Percentiles rank a stretch among this genome's conserved stretches.
phyloP scores from a whole-genome alignment of 176 grass and related monocot genomes.

The Microstegium vimineum region DNA sequence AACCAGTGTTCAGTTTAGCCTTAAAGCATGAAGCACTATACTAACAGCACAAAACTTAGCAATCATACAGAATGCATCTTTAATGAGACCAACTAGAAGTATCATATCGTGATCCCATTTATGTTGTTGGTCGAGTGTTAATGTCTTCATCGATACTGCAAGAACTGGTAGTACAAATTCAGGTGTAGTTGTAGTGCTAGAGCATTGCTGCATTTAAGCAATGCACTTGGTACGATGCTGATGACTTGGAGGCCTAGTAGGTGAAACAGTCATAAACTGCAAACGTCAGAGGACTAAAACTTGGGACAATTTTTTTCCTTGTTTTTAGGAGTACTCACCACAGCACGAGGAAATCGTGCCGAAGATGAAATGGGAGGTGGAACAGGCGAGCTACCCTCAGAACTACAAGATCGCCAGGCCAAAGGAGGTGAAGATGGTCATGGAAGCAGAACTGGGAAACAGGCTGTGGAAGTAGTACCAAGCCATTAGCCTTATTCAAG shows the following conservation, averaged over 20 bases:
- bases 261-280: neutral
- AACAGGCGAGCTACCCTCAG: slow-evolving; percentile 6
- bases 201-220: neutral
- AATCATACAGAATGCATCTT: neutral
- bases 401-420: slow-evolving; percentile 19
- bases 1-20: neutral
- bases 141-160: neutral
- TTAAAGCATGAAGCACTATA: neutral
- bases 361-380: slow-evolving; percentile 4
- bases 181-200: neutral
- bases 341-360: slow-evolving; percentile 31
- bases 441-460: slow-evolving; percentile 13
- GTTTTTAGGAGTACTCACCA: slow-evolving; percentile 33
- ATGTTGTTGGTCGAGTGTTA: slow-evolving; percentile 12
- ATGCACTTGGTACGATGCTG: neutral
- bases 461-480: slow-evolving; percentile 29
- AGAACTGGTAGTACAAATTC: neutral
- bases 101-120: neutral
- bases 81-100: neutral
- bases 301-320: neutral
- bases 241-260: neutral
- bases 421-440: slow-evolving; percentile 20
- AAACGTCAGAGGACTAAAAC: neutral
- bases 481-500: neutral
- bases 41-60: neutral